These are phyloP conservation scores for Solanum clarkiae DNA, from an alignment of 257 asterid genomes.

Conservation along the genomic window DNA sequence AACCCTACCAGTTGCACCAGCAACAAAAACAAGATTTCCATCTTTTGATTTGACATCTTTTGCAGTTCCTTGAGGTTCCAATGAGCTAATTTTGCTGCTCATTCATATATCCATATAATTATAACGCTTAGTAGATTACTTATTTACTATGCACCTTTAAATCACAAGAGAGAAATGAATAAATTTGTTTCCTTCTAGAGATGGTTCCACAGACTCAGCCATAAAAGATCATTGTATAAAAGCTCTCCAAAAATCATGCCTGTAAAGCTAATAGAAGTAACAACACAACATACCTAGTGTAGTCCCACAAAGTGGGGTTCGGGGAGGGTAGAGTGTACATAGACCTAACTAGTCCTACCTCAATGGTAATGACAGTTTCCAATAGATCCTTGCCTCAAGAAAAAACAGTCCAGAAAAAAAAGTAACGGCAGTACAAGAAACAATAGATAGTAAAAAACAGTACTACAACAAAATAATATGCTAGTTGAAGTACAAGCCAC, in stretches of 20 bases:
- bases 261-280: background rate
- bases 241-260: background rate
- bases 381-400: background rate
- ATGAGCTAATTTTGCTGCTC: slow-evolving; percentile 29
- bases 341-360: background rate
- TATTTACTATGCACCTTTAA: background rate
- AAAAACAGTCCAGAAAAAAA: background rate
- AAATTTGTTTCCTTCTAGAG: background rate
- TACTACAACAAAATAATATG: background rate
- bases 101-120: slow-evolving; percentile 9
- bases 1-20: slow-evolving; percentile 94
- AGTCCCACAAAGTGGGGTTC: background rate
- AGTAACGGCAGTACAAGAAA: background rate
- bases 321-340: background rate
- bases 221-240: background rate
- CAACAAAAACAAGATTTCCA: slow-evolving; percentile 67
- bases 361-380: background rate
- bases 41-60: slow-evolving; percentile 34
- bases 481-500: no score
- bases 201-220: background rate
- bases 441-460: background rate
- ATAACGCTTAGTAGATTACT: background rate
- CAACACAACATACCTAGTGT: background rate
- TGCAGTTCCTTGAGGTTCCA: slow-evolving; percentile 34
- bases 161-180: background rate